Base-by-base conservation (phyloP, 208 protist genomes). In the Leptomonas seymouri region DNA sequence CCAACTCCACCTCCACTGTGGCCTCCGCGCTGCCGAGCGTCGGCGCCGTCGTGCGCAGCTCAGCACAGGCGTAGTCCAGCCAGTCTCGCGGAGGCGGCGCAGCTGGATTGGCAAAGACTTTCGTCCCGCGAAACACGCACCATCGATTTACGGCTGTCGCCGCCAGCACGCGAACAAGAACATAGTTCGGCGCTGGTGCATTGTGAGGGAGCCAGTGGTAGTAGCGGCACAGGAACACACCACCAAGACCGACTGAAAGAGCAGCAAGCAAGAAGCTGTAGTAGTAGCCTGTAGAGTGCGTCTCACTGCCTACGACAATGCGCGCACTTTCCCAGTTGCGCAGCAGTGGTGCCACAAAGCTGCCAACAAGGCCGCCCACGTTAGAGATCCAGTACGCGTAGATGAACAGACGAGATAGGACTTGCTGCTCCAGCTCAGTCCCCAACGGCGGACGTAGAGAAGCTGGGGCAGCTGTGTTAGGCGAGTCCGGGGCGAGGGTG, bases 241-340 rank as follows among this genome's bases (percentile, higher is more conserved):
- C 60, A 20, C 83, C 86, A 0, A 81, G 18, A 15, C 74, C 25
- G 48, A 85, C 80, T n/a, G 81, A 74, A n/a, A 63, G 6, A 21
- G 82, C 53, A 2, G 80, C 81, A 7, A 85, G 45, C 11, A 73
- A 46, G 64, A 85, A 89, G 45, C 80, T 80, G 71, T 76, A 80
- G 72, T 91, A 91, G 71, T 91, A 91, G n/a, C 86, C 86, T 1
- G 81, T 82, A 20, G 77, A 82, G 66, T 80, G 73, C 41, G 42
- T 36, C 18, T 61, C 59, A n/a, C 71, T 75, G n/a, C 72, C 86
- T 16, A 69, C 62, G 9, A 39, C 30, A 25, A 78, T 36, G 23
- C 45, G 49, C 44, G 71, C 66, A 14, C 66, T 58, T 18, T 89
- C 86, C 18, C 81, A 36, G 56, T 67, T 71, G 34, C 86, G 80